Conservation (phyloP, 257 asterid species). For the Petunia secreta region DNA sequence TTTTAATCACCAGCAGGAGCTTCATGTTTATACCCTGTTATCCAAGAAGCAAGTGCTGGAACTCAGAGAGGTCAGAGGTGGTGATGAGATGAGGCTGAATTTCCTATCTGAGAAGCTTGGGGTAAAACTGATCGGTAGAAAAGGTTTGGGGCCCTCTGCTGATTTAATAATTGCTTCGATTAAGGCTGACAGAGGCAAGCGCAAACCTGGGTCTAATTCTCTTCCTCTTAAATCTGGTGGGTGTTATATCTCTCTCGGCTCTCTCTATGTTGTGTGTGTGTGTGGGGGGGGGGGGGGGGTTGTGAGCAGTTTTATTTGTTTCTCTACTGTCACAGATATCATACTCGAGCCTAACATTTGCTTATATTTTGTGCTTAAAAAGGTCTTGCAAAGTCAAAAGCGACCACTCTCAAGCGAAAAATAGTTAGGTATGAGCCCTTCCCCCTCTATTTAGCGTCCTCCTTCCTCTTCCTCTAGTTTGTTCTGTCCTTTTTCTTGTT, state of each 20-base stretch:
- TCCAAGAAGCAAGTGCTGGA: slow-evolving; percentile 78
- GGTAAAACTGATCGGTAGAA: slow-evolving; percentile 82
- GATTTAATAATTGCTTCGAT: slow-evolving; percentile 85
- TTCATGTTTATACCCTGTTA: slow-evolving; percentile 76
- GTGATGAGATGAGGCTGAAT: slow-evolving; percentile 74
- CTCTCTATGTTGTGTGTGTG: background rate
- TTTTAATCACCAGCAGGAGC: slow-evolving; percentile 94
- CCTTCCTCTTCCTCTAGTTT: background rate
- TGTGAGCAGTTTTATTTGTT: slow-evolving; percentile 5
- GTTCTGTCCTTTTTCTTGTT: background rate
- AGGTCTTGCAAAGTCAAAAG: slow-evolving; percentile 59
- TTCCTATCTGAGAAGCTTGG: slow-evolving; percentile 72
- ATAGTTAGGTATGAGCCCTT: slow-evolving; percentile 51
- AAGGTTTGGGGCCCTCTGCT: slow-evolving; percentile 86
- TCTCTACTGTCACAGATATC: slow-evolving; percentile 16
- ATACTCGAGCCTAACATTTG: slow-evolving; percentile 33
- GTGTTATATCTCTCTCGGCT: slow-evolving; percentile 32
- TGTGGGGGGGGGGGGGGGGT: background rate
- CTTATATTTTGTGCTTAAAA: slow-evolving; percentile 20
- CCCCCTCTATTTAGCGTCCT: slow-evolving; percentile 21
- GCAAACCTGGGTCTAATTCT: slow-evolving; percentile 50
- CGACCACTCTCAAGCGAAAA: slow-evolving; percentile 48
- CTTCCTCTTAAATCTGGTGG: slow-evolving; percentile 63
- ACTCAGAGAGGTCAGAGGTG: slow-evolving; percentile 95
- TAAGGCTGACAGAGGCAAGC: slow-evolving; percentile 71